Evolutionary conservation across 257 asterid species (phyloP), one percentile per base, ranked within the genome.

Genomic region (Oldenlandia corymbosa): DNA sequence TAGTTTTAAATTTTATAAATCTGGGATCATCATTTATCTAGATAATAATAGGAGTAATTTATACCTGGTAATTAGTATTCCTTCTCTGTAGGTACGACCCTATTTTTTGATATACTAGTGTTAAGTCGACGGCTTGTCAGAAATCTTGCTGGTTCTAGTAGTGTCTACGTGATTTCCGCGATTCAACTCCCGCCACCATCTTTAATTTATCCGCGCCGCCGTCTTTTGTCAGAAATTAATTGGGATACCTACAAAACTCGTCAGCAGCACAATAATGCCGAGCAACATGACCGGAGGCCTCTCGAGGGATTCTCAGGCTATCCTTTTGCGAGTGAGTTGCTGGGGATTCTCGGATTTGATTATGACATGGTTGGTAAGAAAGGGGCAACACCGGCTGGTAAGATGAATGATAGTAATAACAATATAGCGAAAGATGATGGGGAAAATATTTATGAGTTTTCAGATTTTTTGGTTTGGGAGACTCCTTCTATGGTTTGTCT

Each of bases 151-250:
- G n/a, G n/a, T n/a, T n/a, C 34, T 91, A 97, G 1, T 85, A 83
- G 60, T 80, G 90, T 10, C 96, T 93, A 41, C 90, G 99, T 76
- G 81, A 93, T 70, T 39, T 79, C 1, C 90, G 99, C 71, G 64
- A 72, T 37, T 75, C 94, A 5, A 75, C 88, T 32, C 92, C 97
- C 1, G 85, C 88, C 5, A 80, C 97, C 3, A 93, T 93, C 36
- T 85, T 82, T 93, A 97, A 68, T 67, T 74, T 54, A 76, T 94
- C 4, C 88, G 90, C 53, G 70, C 75, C 28, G 73, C 71, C 5
- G 90, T 93, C 43, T 79, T 84, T 20, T 93, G 99, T 63, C 96
- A 90, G 85, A 90, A 87, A 62, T 93, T 73, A 97, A 93, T 42
- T 90, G 99, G 97, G 97, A 93, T 2, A 97, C 89, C 71, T 60